Conservation (phyloP, 129 eudicot genomes). For the Smallanthus sonchifolius region DNA sequence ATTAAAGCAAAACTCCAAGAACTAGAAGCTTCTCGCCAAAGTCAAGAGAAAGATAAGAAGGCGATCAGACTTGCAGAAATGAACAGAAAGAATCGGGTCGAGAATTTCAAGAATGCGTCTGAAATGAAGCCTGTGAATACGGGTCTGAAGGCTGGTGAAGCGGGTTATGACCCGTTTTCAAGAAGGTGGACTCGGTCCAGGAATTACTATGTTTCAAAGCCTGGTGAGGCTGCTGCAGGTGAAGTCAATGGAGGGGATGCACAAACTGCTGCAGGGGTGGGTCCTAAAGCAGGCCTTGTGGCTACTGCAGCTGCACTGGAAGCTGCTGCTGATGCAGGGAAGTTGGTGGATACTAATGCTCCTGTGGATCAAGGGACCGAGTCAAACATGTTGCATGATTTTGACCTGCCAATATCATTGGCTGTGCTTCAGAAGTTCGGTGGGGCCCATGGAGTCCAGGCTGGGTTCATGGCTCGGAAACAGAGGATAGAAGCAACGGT, state of each 20-base stretch:
- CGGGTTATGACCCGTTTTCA: conserved; percentile 98
- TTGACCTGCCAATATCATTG: conserved; percentile 80
- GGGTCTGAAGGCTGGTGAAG: conserved; percentile 80
- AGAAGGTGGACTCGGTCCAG: conserved; percentile 96
- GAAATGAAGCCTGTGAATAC: conserved; percentile 50
- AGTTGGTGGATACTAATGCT: conserved; percentile 90
- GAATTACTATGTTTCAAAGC: conserved; percentile 67
- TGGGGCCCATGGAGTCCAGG: conserved; percentile 79
- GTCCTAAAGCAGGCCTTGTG: conserved; percentile 41
- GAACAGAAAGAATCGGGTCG: conserved; percentile 86
- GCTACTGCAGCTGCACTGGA: conserved; percentile 86
- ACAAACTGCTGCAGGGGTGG: conserved; percentile 23
- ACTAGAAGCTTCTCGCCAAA: conserved; percentile 59
- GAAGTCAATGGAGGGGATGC: conserved; percentile 34
- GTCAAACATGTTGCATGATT: conserved; percentile 63
- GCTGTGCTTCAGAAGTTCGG: conserved; percentile 73
- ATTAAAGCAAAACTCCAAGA: conserved; percentile 69
- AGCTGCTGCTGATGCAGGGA: conserved; percentile 90
- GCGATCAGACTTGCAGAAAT: conserved; percentile 81
- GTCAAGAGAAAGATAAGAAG: conserved; percentile 57
- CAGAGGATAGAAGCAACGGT: conserved; percentile 85
- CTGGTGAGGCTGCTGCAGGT: conserved; percentile 41
- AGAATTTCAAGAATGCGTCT: conserved; percentile 85
- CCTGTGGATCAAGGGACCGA: conserved; percentile 92
- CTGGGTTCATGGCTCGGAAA: conserved; percentile 87